phyloP scores from a whole-genome alignment of 805 yeast species.

The Candida parachauliodes region DNA sequence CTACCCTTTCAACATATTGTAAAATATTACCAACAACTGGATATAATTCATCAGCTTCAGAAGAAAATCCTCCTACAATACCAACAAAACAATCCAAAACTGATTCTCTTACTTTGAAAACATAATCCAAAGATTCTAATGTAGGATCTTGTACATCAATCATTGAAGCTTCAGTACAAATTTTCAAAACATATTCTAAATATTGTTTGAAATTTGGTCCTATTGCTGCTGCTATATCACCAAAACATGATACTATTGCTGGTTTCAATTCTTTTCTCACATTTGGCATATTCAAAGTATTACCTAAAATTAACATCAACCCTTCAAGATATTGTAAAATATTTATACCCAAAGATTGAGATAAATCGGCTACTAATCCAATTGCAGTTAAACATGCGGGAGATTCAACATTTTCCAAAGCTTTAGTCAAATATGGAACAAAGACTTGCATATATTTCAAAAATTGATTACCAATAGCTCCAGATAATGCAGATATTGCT shows the following conservation, averaged over 20 bases:
- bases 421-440: slow-evolving; percentile 75
- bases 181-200: slow-evolving; percentile 71
- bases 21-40: slow-evolving; percentile 70
- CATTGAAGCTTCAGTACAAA: slow-evolving; percentile 65
- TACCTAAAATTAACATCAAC: slow-evolving; percentile 80
- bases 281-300: slow-evolving; percentile 59
- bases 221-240: slow-evolving; percentile 89
- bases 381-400: slow-evolving; percentile 87
- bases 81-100: slow-evolving; percentile 97
- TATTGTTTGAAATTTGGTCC: slow-evolving; percentile 76
- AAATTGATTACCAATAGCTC: slow-evolving; percentile 70
- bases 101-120: slow-evolving; percentile 70
- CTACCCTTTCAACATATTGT: slow-evolving; percentile 58
- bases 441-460: slow-evolving; percentile 75
- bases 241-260: slow-evolving; percentile 85
- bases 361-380: slow-evolving; percentile 91
- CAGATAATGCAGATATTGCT: slow-evolving; percentile 86
- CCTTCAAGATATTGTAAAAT: slow-evolving; percentile 74
- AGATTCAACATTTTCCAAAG: slow-evolving; percentile 77
- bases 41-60: slow-evolving; percentile 58
- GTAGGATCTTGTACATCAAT: slow-evolving; percentile 64
- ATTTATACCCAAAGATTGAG: slow-evolving; percentile 77
- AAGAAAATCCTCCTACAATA: slow-evolving; percentile 83
- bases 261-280: slow-evolving; percentile 84
- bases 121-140: slow-evolving; percentile 74